Base-by-base conservation (phyloP, 495 filamentous ascomycete species). In the Neurospora sp. region DNA sequence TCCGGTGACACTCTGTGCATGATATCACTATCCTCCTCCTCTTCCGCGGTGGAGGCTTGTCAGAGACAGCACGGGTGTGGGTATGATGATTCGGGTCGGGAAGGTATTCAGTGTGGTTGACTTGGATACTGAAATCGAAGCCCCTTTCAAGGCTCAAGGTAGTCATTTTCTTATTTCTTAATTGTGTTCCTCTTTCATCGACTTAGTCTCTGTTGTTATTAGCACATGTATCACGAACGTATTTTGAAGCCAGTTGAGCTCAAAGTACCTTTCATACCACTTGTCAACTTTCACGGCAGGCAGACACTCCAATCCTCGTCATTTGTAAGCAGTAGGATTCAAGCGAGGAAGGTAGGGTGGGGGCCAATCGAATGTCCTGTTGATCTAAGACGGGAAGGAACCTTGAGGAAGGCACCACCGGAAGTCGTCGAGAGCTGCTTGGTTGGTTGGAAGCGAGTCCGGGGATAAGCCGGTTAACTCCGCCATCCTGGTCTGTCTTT, bases 1-100 rank as follows among this genome's bases (percentile, higher is more conserved):
- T 83, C 70, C 88, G 80, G 76, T 90, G 88, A 71, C 89, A 90
- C 76, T 90, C 88, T 20, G 84, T 88, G 74, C 89, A 90, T 1
- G 86, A 89, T 31, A 90, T 87, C 40, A 89, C 85, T 44, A 86
- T 85, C 47, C 88, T 85, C 71, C 86, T 87, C 71, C 90, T 85
- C 77, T 90, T 90, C 71, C 80, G 80, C 7, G 80, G 81, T 22
- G 80, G 80, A 72, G 80, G 81, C 74, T 78, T 80, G 27, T 42
- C 68, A 14, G 44, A 69, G n/a, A 61, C 59, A 20, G 75, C 76
- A 9, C 74, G 72, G 47, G 10, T 22, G 4, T 31, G 47, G 9
- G 45, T 1, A 18, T 22, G 45, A 22, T 20, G 20, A 22, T 2
- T 2, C 2, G 9, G n/a, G 2, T 5, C 18, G 7, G n/a, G 4